Base-by-base conservation (phyloP, 1,284 basidiomycete species). In the Ganoderma resinaceum region DNA sequence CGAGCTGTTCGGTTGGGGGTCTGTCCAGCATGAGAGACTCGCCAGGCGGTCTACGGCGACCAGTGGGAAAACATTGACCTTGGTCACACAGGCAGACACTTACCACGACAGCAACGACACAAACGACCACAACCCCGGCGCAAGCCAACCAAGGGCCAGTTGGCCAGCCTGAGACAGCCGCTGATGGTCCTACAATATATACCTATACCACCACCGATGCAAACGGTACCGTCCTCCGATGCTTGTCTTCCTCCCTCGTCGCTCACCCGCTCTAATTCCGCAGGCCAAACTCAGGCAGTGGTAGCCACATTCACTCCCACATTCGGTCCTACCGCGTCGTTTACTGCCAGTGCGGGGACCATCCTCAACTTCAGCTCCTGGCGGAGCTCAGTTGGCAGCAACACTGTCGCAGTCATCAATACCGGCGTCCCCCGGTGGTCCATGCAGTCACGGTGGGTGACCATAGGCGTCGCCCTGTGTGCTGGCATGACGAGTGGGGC, bases 131-230 rank as follows among this genome's bases (percentile, higher is more conserved):
- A 9, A 38, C 59, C 68, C 46, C 46, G 4, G 43, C 43, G 12
- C 55, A 75, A 11, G 72, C 62, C 3, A 80, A 82, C 43, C 85
- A 83, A 73, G 90, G 89, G 0, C 89, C 89, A 3, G 89, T 91
- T 0, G 90, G 85, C 8, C 82, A 85, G 70, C 89, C 90, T 23
- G 81, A 78, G 2, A 53, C 86, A 1, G 84, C 82, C 0, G 33
- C 70, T 7, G 78, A 77, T 0, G 76, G 71, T 23, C 82, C 84
- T 0, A 74, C 87, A 0, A 84, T 86, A 0, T 92, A 84, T 74
- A 78, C 77, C 0, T 91, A 91, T 74, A 90, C 88, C 16, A 92
- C 87, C 0, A 86, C 89, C 8, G 81, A 90, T 66, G 82, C 88
- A 52, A 78, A 77, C 60, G 91, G 91, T 49, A 79, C 26, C 73